A percentile compares a stretch with the other conserved stretches of the same genome.
Evolutionary conservation across 306 rosid species (phyloP).

Genomic region (Inga leiocalycina): DNA sequence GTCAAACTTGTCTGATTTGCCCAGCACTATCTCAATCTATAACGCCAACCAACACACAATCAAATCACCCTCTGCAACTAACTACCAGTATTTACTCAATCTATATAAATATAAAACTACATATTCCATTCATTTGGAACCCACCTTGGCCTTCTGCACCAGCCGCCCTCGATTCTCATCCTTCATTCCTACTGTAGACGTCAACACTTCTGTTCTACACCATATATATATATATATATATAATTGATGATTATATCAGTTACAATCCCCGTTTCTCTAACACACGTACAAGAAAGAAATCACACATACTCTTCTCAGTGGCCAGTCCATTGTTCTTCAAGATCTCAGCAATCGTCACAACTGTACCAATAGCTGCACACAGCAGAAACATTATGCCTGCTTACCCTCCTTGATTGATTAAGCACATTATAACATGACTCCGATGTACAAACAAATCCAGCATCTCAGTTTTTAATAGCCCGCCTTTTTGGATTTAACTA

Average conservation of each 20-base stretch:
- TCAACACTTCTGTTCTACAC: constrained; percentile 62
- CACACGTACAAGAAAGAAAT: not conserved
- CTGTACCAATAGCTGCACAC: constrained; percentile 83
- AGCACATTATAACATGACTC: too few relatives aligned
- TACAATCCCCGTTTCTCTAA: not conserved
- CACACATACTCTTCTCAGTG: constrained; percentile 89
- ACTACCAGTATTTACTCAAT: too few relatives aligned
- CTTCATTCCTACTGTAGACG: constrained; percentile 90
- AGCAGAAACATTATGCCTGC: constrained; percentile 11
- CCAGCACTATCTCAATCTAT: constrained; percentile 88
- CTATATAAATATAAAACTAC: too few relatives aligned
- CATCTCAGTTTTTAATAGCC: not conserved
- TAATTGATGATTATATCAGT: constrained; percentile 18
- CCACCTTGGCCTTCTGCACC: constrained; percentile 90
- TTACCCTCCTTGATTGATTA: not conserved
- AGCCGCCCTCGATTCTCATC: constrained; percentile 86
- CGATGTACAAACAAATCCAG: too few relatives aligned
- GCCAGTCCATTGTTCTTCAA: constrained; percentile 93
- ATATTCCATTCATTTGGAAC: not conserved
- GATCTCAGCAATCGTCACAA: constrained; percentile 90
- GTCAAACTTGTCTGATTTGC: constrained; percentile 84
- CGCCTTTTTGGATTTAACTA: not conserved
- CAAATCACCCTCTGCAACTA: too few relatives aligned
- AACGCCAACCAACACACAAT: constrained; percentile 33
- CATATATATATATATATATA: too few relatives aligned